These are phyloP conservation scores for Dinochytrium kinnereticum DNA, from an alignment of 371 early-diverging fungal genomes.

Conservation along the genomic window DNA sequence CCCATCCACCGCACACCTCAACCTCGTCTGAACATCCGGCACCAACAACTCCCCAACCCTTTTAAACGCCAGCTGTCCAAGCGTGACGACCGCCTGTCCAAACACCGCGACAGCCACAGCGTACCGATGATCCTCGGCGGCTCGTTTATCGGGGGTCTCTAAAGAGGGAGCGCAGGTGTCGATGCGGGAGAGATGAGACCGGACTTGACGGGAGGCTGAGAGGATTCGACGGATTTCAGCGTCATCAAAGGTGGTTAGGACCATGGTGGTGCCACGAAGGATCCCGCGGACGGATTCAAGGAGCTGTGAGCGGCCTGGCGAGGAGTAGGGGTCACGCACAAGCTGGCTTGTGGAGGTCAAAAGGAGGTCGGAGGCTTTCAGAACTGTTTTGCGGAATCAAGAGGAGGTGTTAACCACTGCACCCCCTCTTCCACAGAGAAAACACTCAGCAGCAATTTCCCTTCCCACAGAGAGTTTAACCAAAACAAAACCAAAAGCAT, in stretches of 20 bases:
- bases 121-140: not conserved
- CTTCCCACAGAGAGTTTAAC: too few relatives aligned
- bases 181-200: not conserved
- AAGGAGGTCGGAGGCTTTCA: slow-evolving; percentile 43
- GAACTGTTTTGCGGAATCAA: too few relatives aligned
- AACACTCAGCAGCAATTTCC: too few relatives aligned
- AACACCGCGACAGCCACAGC: slow-evolving; percentile 29
- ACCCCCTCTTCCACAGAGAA: too few relatives aligned
- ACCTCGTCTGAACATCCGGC: slow-evolving; percentile 38
- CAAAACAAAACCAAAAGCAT: too few relatives aligned
- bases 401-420: too few relatives aligned
- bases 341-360: slow-evolving; percentile 42
- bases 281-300: slow-evolving; percentile 59
- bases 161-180: not conserved
- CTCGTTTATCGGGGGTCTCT: not conserved
- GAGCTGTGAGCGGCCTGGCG: slow-evolving; percentile 45
- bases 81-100: slow-evolving; percentile 41
- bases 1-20: slow-evolving; percentile 38
- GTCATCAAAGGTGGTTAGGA: slow-evolving; percentile 55
- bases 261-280: slow-evolving; percentile 46
- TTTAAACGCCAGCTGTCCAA: slow-evolving; percentile 47
- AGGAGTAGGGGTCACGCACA: slow-evolving; percentile 42
- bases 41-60: slow-evolving; percentile 49
- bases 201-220: slow-evolving; percentile 14
- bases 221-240: slow-evolving; percentile 53